Evolutionary conservation across 2,329 filamentous ascomycete genomes (phyloP), one percentile per base, ranked within the genome.

Genomic region (Fonsecaea erecta): DNA sequence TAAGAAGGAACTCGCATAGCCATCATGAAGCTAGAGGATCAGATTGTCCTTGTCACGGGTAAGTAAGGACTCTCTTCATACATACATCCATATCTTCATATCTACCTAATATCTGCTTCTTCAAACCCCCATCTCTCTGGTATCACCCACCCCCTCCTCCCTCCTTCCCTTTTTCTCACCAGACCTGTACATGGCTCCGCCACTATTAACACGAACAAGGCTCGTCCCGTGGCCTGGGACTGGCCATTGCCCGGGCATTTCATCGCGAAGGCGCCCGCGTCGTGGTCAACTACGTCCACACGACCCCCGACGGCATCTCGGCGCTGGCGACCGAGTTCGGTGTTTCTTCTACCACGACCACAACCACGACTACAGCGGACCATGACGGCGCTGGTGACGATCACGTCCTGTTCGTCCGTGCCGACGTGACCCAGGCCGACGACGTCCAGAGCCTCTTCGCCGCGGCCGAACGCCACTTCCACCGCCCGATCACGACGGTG

Each of bases 41-140:
- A 66, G 37, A 21, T 66, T 52, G 66, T 68, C 21, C 66, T 68
- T 9, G 66, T 68, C 4, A 68, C 66, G 48, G 66, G 66, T 68
- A 62, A 59, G 60, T 61, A n/a, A 18, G 11, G 9, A 11, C 32
- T 32, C 30, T 32, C 30, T 9, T n/a, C n/a, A n/a, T 30, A 30
- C 3, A 30, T 30, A 30, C 8, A 30, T 30, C n/a, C n/a, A 30
- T 14, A 35, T 11, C 24, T 46, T 2, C 35, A 11, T 30, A 30
- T 8, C 28, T 12, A 28, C 8, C 32, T 56, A 16, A 11, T 40
- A 16, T 14, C 16, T 40, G 12, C 35, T 6, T n/a, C n/a, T n/a
- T n/a, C n/a, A n/a, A n/a, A n/a, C n/a, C n/a, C n/a, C n/a, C n/a
- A n/a, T n/a, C n/a, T n/a, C n/a, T n/a, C n/a, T n/a, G n/a, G n/a